Evolutionary conservation across 441 rosid genomes (phyloP).

Genomic region (Populus hybrid): DNA sequence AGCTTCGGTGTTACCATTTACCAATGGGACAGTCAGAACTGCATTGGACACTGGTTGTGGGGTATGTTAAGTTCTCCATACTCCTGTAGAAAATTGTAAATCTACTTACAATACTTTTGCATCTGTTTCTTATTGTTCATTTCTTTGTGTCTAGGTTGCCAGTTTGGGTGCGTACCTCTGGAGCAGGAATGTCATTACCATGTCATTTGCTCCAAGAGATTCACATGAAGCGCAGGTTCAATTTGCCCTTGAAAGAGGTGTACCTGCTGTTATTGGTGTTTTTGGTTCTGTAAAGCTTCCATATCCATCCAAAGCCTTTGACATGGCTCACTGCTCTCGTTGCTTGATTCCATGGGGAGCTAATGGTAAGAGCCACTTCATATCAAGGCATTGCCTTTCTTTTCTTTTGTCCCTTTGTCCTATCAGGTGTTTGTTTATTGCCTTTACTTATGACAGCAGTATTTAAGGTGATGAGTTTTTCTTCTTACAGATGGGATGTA

Average conservation of each 20-base stretch:
- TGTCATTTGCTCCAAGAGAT: conserved; percentile 99
- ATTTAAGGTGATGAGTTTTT: conserved; percentile 14
- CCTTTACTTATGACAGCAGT: conserved; percentile 6
- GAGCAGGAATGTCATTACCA: conserved; percentile 90
- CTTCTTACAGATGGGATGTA: no score
- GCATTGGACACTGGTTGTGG: conserved; percentile 98
- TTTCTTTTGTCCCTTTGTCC: background rate
- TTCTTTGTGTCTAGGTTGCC: conserved; percentile 57
- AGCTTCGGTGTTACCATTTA: conserved; percentile 83
- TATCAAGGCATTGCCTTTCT: background rate
- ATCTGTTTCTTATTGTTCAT: background rate
- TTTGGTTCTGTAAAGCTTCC: conserved; percentile 87
- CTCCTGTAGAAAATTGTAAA: background rate
- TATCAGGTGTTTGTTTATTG: background rate
- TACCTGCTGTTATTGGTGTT: conserved; percentile 96
- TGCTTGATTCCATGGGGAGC: conserved; percentile 96
- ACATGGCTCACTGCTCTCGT: conserved; percentile 98
- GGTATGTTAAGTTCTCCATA: conserved; percentile 42
- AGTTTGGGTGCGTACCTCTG: conserved; percentile 98
- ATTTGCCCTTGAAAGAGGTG: conserved; percentile 71
- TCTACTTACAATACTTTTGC: background rate
- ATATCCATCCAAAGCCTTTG: conserved; percentile 88
- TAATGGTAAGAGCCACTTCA: conserved; percentile 54
- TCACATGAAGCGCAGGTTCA: conserved; percentile 98
- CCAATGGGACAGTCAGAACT: conserved; percentile 92